Evolutionary conservation across 495 filamentous ascomycete species (phyloP).

Genomic region (Aspergillus taichungensis): DNA sequence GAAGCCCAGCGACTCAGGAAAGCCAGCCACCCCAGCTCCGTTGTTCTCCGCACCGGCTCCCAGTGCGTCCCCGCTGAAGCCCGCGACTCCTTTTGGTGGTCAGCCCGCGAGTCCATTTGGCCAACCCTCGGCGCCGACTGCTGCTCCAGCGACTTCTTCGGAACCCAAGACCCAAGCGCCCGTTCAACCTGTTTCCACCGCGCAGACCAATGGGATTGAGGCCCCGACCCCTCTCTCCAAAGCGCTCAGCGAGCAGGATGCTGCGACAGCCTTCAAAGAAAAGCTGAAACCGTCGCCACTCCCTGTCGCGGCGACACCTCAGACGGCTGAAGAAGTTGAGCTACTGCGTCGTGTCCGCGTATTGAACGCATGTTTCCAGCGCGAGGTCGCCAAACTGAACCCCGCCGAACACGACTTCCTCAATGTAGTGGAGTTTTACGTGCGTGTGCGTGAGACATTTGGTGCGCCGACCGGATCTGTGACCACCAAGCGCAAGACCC

Average conservation of each 20-base stretch:
- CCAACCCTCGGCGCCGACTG: background rate
- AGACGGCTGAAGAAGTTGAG: conserved; percentile 13
- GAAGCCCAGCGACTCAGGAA: conserved; percentile 8
- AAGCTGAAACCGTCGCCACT: conserved; percentile 12
- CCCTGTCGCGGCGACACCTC: conserved; percentile 7
- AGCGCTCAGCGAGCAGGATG: background rate
- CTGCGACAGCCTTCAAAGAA: conserved; percentile 5
- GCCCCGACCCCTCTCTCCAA: background rate
- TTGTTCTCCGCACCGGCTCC: too few relatives aligned
- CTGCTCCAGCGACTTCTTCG: conserved; percentile 7
- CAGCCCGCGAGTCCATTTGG: too few relatives aligned
- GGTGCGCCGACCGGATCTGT: conserved; percentile 19
- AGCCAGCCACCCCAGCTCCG: conserved; percentile 2
- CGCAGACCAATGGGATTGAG: conserved; percentile 5
- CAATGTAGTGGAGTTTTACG: conserved; percentile 23
- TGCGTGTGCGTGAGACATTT: conserved; percentile 26
- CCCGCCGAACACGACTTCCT: conserved; percentile 25
- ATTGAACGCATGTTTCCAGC: conserved; percentile 27
- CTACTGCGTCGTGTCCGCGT: conserved; percentile 18
- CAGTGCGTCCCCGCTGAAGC: background rate
- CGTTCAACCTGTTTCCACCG: background rate
- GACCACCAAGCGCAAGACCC: conserved; percentile 13
- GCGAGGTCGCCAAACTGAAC: conserved; percentile 18
- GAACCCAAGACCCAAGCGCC: background rate
- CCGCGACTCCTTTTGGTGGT: background rate